A percentile compares a stretch with the other conserved stretches of the same genome.
Evolutionary conservation across 2,329 filamentous ascomycete genomes (phyloP).

Genomic region (Hymenoscyphus repandus): DNA sequence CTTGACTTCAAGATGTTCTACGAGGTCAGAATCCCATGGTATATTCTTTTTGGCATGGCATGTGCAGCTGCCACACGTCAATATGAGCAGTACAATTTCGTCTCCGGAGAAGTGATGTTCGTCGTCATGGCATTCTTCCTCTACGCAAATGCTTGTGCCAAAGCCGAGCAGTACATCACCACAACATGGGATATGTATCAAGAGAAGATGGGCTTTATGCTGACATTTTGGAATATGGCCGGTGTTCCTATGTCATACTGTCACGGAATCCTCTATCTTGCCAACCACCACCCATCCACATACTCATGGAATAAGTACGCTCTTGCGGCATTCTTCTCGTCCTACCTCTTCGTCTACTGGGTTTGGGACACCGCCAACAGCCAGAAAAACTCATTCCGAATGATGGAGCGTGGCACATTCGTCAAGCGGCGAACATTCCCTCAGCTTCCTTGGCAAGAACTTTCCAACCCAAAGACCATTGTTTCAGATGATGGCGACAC

Average conservation of each 20-base stretch:
- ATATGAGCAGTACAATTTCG: constrained; percentile 79
- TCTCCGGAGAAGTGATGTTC: constrained; percentile 79
- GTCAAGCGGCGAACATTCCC: constrained; percentile 76
- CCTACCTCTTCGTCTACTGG: constrained; percentile 83
- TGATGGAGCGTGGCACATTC: constrained; percentile 67
- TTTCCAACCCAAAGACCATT: constrained; percentile 77
- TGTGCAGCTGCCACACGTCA: constrained; percentile 74
- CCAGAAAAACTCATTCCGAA: constrained; percentile 90
- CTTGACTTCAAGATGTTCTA: constrained; percentile 96
- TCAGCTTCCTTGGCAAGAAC: constrained; percentile 80
- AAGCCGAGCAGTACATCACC: constrained; percentile 86
- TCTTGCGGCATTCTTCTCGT: constrained; percentile 57
- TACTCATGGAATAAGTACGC: constrained; percentile 72
- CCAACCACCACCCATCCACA: constrained; percentile 68
- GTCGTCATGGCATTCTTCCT: constrained; percentile 85
- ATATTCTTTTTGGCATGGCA: constrained; percentile 75
- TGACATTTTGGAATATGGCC: constrained; percentile 95
- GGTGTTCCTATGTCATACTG: constrained; percentile 89
- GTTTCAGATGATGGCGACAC: constrained; percentile 66
- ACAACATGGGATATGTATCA: constrained; percentile 96
- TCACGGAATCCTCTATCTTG: constrained; percentile 86
- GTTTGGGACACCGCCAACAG: constrained; percentile 89
- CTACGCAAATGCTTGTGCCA: constrained; percentile 87
- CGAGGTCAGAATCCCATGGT: constrained; percentile 89
- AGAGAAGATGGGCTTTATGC: constrained; percentile 96